Evolutionary conservation across 1,284 basidiomycete genomes (phyloP), one percentile per base, ranked within the genome.

Genomic region (Sporisorium reilianum): DNA sequence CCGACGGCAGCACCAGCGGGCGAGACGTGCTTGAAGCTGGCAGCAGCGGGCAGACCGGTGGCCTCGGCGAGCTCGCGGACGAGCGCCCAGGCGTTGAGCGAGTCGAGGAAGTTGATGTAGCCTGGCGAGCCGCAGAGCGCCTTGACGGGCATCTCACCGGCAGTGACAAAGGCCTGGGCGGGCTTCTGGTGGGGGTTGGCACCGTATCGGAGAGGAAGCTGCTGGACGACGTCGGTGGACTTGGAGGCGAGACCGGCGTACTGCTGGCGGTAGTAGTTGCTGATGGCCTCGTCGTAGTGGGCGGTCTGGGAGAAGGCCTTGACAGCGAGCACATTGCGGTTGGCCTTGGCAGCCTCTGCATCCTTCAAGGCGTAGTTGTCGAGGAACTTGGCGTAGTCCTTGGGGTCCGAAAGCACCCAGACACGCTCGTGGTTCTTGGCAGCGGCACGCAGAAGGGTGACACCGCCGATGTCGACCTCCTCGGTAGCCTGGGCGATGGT

Each of bases 21-120:
- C 22, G 95, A 98, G 66, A 99, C 97, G 85, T 99, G 96, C 88
- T 99, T 99, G 91, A 99, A 99, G 0, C 95, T 98, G 4, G 96
- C 95, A 18, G 96, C 96, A 25, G 97, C 97, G 18, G 97, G 95
- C 55, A 98, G 90, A 55, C 84, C 75, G 32, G 87, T 90, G 1
- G 92, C 93, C 78, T 91, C 91, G 54, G 94, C 91, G 11, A 99
- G 89, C 86, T 99, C 96, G 84, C 92, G 93, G 69, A 99, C 96
- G 51, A 99, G 90, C 0, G 93, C 96, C 85, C 93, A 99, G 9
- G 96, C 96, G 87, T 98, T 98, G 82, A 99, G 90, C 0, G 94
- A 95, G 82, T 99, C 97, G 62, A 99, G 89, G n/a, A 99, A 89
- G 88, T 99, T 99, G 88, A 99, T 99, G 87, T 98, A 99, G 44